Evolutionary conservation across 371 early-diverging fungal species (phyloP).

Genomic region (Saksenaea oblongispora): DNA sequence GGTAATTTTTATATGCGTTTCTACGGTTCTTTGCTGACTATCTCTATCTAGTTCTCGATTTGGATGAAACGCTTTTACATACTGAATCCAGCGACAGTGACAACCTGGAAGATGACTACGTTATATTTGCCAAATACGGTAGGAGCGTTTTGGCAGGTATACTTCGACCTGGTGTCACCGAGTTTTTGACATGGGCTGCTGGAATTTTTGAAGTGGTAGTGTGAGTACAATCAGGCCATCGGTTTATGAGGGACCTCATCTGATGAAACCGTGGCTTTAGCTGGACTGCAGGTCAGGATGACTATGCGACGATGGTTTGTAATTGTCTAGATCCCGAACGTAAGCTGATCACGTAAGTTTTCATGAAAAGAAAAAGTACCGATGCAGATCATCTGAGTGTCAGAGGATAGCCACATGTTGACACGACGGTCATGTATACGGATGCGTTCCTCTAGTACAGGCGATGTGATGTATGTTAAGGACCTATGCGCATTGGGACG

Average conservation of each 20-base stretch:
- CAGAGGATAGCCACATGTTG: conserved; percentile 36
- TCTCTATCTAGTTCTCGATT: conserved; percentile 33
- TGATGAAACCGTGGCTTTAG: neutral
- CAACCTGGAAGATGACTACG: conserved; percentile 36
- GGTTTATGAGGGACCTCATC: too few relatives aligned
- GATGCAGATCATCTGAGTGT: neutral
- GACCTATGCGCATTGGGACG: conserved; percentile 47
- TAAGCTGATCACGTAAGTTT: conserved; percentile 37
- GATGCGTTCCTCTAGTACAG: conserved; percentile 32
- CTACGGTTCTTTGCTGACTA: neutral
- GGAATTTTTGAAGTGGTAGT: conserved; percentile 48
- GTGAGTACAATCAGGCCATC: neutral
- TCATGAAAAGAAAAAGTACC: neutral
- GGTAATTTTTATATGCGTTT: conserved; percentile 20
- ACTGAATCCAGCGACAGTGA: conserved; percentile 29
- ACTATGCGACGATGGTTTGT: conserved; percentile 41
- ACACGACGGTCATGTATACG: conserved; percentile 42
- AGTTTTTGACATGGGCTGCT: conserved; percentile 46
- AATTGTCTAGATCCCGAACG: conserved; percentile 39
- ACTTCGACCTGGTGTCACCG: conserved; percentile 48
- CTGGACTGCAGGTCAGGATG: conserved; percentile 49
- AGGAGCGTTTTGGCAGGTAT: conserved; percentile 39
- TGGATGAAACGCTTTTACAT: conserved; percentile 49
- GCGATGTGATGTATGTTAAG: conserved; percentile 41
- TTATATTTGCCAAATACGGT: conserved; percentile 35